phyloP scores from a whole-genome alignment of 2,329 filamentous ascomycete species.

The Pseudogymnoascus sp. region DNA sequence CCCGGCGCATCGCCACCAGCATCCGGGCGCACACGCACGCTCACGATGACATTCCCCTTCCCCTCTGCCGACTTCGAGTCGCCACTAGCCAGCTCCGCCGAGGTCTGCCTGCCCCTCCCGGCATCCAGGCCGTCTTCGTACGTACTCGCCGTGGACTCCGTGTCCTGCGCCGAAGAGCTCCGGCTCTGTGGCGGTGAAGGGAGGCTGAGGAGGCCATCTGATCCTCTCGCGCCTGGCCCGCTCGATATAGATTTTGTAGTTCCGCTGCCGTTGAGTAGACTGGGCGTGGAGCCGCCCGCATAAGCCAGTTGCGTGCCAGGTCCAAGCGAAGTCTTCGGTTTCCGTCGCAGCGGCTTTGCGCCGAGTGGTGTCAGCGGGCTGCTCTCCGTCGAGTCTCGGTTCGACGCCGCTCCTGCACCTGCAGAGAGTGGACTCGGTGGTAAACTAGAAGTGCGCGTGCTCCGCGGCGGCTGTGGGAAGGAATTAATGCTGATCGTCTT shows the following conservation, averaged over 20 bases:
- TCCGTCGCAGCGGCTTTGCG: conserved; percentile 20
- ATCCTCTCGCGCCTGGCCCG: conserved; percentile 53
- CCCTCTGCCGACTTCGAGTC: conserved; percentile 50
- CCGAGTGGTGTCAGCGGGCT: conserved; percentile 14
- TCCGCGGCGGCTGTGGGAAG: conserved; percentile 80
- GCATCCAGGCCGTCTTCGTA: conserved; percentile 74
- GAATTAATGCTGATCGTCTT: conserved; percentile 90
- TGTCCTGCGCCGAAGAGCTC: conserved; percentile 85
- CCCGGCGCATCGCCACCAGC: conserved; percentile 49
- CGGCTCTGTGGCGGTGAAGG: conserved; percentile 80
- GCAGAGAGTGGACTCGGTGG: conserved; percentile 52
- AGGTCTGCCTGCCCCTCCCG: conserved; percentile 25
- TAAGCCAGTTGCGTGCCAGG: conserved; percentile 26
- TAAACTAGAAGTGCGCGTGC: conserved; percentile 48
- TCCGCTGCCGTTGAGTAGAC: conserved; percentile 68
- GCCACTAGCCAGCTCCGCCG: conserved; percentile 23
- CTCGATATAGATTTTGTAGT: conserved; percentile 66
- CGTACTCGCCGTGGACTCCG: conserved; percentile 82
- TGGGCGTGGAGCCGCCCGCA: conserved; percentile 46
- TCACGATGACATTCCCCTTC: conserved; percentile 94
- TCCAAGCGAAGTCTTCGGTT: conserved; percentile 25
- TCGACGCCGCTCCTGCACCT: conserved; percentile 27
- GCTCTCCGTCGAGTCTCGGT: conserved; percentile 20
- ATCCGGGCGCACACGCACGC: conserved; percentile 86
- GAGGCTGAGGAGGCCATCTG: conserved; percentile 66